A percentile compares a stretch with the other conserved stretches of the same genome.
Conservation (phyloP, 768 basidiomycete genomes). For the Sporobolomyces roseus region DNA sequence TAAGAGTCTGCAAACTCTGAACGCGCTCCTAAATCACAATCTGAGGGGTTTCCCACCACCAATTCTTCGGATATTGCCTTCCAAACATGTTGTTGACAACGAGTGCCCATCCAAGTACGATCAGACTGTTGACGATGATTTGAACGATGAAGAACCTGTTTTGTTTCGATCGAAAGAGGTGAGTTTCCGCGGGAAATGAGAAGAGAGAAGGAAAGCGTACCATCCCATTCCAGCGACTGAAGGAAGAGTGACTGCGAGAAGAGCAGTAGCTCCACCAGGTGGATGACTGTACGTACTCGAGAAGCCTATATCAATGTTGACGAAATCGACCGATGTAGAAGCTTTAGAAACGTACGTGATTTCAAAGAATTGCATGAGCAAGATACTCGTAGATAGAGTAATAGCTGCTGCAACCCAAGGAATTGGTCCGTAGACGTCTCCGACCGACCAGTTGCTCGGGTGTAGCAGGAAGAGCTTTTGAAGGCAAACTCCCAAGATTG, state of each 20-base stretch:
- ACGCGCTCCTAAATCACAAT: not conserved
- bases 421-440: constrained; percentile 9
- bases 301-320: not conserved
- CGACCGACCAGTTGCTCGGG: constrained; percentile 17
- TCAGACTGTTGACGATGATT: constrained; percentile 6
- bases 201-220: constrained; percentile 12
- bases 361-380: constrained; percentile 31
- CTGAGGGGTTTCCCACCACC: constrained; percentile 6
- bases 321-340: not conserved
- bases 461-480: constrained; percentile 20
- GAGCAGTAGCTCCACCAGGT: constrained; percentile 21
- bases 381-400: constrained; percentile 18
- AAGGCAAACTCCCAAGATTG: constrained; percentile 21
- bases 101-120: constrained; percentile 31
- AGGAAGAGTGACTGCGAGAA: constrained; percentile 22
- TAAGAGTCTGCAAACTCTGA: not conserved
- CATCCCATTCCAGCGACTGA: constrained; percentile 17
- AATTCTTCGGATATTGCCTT: constrained; percentile 24
- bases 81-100: constrained; percentile 29
- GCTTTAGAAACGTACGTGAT: constrained; percentile 10
- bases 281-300: constrained; percentile 2
- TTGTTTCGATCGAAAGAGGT: too few relatives aligned
- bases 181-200: not conserved
- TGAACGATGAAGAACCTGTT: constrained; percentile 17
- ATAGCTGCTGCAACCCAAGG: constrained; percentile 20